phyloP scores from a whole-genome alignment of 306 rosid genomes.

The Carpinus viminea region DNA sequence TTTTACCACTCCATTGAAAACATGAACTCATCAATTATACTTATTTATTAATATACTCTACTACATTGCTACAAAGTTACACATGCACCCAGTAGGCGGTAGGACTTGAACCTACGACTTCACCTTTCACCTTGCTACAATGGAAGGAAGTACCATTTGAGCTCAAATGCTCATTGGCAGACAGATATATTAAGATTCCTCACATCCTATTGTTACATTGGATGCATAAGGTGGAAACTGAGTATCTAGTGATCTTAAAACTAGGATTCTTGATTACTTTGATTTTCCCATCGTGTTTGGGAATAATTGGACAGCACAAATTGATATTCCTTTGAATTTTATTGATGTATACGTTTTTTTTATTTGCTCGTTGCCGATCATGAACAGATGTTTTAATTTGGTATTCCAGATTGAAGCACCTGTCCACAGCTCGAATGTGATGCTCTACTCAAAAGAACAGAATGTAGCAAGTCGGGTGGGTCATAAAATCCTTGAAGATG shows the following conservation, averaged over 20 bases:
- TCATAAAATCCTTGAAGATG: conserved; percentile 79
- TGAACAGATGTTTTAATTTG: conserved; percentile 7
- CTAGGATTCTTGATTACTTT: not conserved
- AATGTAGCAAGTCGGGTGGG: conserved; percentile 93
- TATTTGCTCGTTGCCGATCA: conserved; percentile 8
- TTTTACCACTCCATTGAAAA: conserved; percentile 30
- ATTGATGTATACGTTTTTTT: conserved; percentile 6
- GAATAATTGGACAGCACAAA: not conserved
- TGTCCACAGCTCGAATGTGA: conserved; percentile 94
- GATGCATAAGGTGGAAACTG: not conserved
- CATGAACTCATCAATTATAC: not conserved
- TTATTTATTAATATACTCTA: not conserved
- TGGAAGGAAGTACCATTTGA: too few relatives aligned
- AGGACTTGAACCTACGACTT: too few relatives aligned
- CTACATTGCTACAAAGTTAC: not conserved
- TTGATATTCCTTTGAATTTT: conserved; percentile 9
- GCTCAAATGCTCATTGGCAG: too few relatives aligned
- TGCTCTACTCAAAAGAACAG: conserved; percentile 91
- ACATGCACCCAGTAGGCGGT: too few relatives aligned
- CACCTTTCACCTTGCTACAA: too few relatives aligned
- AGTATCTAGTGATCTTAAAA: not conserved
- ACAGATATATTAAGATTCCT: not conserved
- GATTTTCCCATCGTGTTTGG: not conserved
- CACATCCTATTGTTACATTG: not conserved
- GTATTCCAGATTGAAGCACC: conserved; percentile 76